phyloP scores from a whole-genome alignment of 2,329 filamentous ascomycete species.

The Thielaviopsis punctulata region DNA sequence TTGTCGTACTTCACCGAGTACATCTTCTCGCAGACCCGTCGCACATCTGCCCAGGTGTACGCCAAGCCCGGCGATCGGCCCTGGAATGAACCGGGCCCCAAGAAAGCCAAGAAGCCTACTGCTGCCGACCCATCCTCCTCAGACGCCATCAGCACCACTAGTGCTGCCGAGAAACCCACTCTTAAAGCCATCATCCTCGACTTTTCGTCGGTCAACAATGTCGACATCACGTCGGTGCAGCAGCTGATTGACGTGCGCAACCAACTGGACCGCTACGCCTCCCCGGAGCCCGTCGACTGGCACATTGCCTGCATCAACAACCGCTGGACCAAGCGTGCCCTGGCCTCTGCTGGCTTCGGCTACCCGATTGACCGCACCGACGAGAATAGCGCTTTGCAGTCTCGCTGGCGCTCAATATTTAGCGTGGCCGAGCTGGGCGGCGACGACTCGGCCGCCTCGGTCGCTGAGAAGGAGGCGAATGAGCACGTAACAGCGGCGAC shows the following conservation, averaged over 20 bases:
- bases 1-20: constrained; percentile 59
- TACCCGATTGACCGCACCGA: constrained; percentile 42
- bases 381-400: constrained; percentile 30
- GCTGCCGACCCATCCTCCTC: constrained; percentile 17
- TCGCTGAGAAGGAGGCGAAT: constrained; percentile 47
- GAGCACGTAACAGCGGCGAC: constrained; percentile 21
- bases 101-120: constrained; percentile 25
- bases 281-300: constrained; percentile 77
- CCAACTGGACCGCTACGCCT: constrained; percentile 71
- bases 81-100: constrained; percentile 84
- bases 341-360: constrained; percentile 76
- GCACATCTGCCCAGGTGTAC: constrained; percentile 55
- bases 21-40: constrained; percentile 54
- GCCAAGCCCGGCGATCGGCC: constrained; percentile 58
- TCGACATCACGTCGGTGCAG: constrained; percentile 85
- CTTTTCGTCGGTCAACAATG: constrained; percentile 83
- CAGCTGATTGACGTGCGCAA: constrained; percentile 88
- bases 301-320: constrained; percentile 90
- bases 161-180: constrained; percentile 39
- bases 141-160: not conserved
- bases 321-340: constrained; percentile 82
- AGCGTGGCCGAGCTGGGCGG: constrained; percentile 77
- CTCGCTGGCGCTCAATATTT: constrained; percentile 88
- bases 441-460: constrained; percentile 47
- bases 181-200: constrained; percentile 86